Evolutionary conservation across 192 early-diverging fungal genomes (phyloP).

Genomic region (Pilaira anomala): DNA sequence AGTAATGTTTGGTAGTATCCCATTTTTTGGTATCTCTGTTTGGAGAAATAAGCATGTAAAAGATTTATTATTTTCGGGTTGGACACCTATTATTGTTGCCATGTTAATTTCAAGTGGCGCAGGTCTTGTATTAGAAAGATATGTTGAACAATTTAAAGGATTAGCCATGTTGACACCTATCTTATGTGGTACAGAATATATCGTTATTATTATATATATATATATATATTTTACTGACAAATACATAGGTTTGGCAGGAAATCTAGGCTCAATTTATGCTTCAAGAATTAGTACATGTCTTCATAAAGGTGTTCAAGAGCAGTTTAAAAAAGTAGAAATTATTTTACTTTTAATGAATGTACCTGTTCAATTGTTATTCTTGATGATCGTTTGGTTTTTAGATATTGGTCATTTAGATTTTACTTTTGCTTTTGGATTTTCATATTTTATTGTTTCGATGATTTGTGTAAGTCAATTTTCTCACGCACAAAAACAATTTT

Average conservation of each 20-base stretch:
- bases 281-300: constrained; percentile 73
- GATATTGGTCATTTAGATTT: constrained; percentile 45
- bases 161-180: constrained; percentile 68
- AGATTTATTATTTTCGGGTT: constrained; percentile 65
- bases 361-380: constrained; percentile 62
- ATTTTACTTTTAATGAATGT: constrained; percentile 67
- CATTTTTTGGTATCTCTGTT: constrained; percentile 49
- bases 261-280: constrained; percentile 77
- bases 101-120: constrained; percentile 69
- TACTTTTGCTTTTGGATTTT: constrained; percentile 41
- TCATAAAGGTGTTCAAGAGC: constrained; percentile 48
- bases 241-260: constrained; percentile 54
- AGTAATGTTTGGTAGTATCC: constrained; percentile 38
- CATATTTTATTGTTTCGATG: constrained; percentile 54
- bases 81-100: constrained; percentile 73
- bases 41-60: constrained; percentile 60
- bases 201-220: not conserved
- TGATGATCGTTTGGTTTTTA: constrained; percentile 47
- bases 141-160: constrained; percentile 61
- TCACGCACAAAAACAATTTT: too few relatives aligned
- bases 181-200: constrained; percentile 47
- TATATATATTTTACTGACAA: not conserved
- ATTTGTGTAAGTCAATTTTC: constrained; percentile 45
- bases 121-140: constrained; percentile 65
- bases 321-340: constrained; percentile 49